Percentiles rank a stretch among this genome's conserved stretches.
Conservation (phyloP, 2,329 filamentous ascomycete genomes). For the Pseudogymnoascus sp. region DNA sequence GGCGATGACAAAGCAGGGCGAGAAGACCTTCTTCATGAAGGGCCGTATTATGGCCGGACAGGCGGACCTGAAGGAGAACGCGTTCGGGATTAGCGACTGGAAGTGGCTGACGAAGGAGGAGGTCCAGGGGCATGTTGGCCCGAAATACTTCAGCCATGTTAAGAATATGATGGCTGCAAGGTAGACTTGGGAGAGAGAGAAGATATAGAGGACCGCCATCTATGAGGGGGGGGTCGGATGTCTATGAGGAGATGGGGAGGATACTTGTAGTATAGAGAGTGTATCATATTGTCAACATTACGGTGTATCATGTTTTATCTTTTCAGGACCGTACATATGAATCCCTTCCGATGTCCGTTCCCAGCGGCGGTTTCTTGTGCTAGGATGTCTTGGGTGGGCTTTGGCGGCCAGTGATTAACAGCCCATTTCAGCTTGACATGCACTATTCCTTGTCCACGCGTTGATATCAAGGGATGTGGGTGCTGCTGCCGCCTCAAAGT, state of each 20-base stretch:
- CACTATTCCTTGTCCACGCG: too few species aligned
- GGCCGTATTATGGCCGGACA: conserved; percentile 96
- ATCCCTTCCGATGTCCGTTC: background rate
- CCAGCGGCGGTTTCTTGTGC: background rate
- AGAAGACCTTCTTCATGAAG: conserved; percentile 95
- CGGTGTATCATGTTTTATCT: background rate
- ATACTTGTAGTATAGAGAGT: conserved; percentile 6
- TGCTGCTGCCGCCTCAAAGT: too few species aligned
- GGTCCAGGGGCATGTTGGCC: conserved; percentile 58
- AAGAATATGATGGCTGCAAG: conserved; percentile 78
- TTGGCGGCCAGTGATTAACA: too few species aligned
- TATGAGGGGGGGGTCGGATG: background rate
- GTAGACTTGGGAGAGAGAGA: conserved; percentile 36
- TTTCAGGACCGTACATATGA: background rate
- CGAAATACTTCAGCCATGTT: conserved; percentile 65
- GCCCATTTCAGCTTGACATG: too few species aligned
- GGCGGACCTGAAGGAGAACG: conserved; percentile 67
- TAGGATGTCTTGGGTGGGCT: too few species aligned
- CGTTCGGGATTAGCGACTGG: conserved; percentile 70
- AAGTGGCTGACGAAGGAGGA: conserved; percentile 91
- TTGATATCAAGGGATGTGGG: too few species aligned
- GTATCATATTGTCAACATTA: conserved; percentile 9
- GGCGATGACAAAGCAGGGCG: conserved; percentile 44
- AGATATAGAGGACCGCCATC: conserved; percentile 12
- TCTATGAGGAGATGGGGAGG: background rate